These are phyloP conservation scores for Mycena haematopus DNA, from an alignment of 768 basidiomycete genomes.

Conservation along the genomic window DNA sequence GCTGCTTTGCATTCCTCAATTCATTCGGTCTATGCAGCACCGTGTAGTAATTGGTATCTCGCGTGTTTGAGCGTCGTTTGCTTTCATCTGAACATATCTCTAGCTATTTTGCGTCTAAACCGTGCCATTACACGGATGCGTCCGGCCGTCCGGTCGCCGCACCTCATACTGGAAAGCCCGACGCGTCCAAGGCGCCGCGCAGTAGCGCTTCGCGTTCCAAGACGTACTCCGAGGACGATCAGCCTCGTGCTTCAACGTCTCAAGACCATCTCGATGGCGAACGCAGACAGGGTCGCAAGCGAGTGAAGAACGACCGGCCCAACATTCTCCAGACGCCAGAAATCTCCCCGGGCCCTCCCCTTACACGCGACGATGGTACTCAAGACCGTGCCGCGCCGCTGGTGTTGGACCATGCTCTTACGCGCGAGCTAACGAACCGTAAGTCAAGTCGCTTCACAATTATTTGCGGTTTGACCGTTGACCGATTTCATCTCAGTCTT, in stretches of 20 bases:
- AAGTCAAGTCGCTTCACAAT: slow-evolving; percentile 36
- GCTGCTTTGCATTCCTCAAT: slow-evolving; percentile 19
- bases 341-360: slow-evolving; percentile 42
- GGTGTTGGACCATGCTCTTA: slow-evolving; percentile 66
- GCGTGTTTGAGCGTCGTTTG: slow-evolving; percentile 16
- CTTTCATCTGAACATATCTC: slow-evolving; percentile 17
- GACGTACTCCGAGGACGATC: slow-evolving; percentile 26
- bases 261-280: slow-evolving; percentile 43
- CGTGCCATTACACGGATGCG: slow-evolving; percentile 82
- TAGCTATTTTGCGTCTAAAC: slow-evolving; percentile 83
- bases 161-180: slow-evolving; percentile 57
- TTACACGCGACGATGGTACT: slow-evolving; percentile 43
- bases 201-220: slow-evolving; percentile 17
- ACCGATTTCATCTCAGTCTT: slow-evolving; percentile 58
- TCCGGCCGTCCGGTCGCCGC: slow-evolving; percentile 83
- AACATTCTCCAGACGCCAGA: slow-evolving; percentile 46
- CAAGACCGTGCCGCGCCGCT: slow-evolving; percentile 48
- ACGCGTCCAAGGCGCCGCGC: slow-evolving; percentile 35
- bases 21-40: slow-evolving; percentile 50
- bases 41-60: slow-evolving; percentile 79
- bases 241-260: slow-evolving; percentile 35
- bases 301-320: slow-evolving; percentile 52
- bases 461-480: slow-evolving; percentile 1
- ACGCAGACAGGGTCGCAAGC: slow-evolving; percentile 50
- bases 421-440: slow-evolving; percentile 79